phyloP scores from a whole-genome alignment of 768 basidiomycete genomes.

The Dioszegia hungarica region DNA sequence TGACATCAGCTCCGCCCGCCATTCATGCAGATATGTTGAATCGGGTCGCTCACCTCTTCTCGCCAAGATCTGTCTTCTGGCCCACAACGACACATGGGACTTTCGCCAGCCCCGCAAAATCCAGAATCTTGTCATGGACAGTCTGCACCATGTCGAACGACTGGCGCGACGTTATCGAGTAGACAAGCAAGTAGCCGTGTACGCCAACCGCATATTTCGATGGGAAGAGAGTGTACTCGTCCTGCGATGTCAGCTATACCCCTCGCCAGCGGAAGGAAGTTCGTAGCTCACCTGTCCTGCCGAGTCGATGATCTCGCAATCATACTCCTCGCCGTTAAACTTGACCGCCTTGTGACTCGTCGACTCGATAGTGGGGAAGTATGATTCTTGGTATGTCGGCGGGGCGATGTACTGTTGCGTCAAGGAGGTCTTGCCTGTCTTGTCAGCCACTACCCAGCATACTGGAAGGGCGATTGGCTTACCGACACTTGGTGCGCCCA shows the following conservation, averaged over 20 bases:
- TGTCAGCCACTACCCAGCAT: background rate
- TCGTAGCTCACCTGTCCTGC: conserved; percentile 77
- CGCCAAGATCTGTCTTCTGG: conserved; percentile 75
- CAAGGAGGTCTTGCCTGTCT: conserved; percentile 87
- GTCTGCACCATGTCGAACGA: conserved; percentile 94
- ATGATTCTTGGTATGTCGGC: conserved; percentile 80
- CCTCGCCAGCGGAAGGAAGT: background rate
- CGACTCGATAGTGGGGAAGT: conserved; percentile 92
- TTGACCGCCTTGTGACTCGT: conserved; percentile 78
- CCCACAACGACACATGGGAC: conserved; percentile 94
- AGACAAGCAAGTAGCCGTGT: conserved; percentile 94
- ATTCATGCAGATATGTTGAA: background rate
- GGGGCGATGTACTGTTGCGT: conserved; percentile 84
- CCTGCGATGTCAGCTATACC: conserved; percentile 53
- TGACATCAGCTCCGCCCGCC: background rate
- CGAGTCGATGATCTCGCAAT: conserved; percentile 96
- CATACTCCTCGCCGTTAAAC: conserved; percentile 84
- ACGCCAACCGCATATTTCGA: conserved; percentile 93
- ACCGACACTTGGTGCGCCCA: conserved; percentile 49
- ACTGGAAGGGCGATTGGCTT: conserved; percentile 13
- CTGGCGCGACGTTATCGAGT: conserved; percentile 79
- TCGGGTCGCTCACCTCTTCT: conserved; percentile 56
- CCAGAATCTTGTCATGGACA: conserved; percentile 86
- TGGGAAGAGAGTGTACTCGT: conserved; percentile 91
- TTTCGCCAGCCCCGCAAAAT: conserved; percentile 74